phyloP scores from a whole-genome alignment of 139 green algal species.

The Auxenochlorella protothecoides region DNA sequence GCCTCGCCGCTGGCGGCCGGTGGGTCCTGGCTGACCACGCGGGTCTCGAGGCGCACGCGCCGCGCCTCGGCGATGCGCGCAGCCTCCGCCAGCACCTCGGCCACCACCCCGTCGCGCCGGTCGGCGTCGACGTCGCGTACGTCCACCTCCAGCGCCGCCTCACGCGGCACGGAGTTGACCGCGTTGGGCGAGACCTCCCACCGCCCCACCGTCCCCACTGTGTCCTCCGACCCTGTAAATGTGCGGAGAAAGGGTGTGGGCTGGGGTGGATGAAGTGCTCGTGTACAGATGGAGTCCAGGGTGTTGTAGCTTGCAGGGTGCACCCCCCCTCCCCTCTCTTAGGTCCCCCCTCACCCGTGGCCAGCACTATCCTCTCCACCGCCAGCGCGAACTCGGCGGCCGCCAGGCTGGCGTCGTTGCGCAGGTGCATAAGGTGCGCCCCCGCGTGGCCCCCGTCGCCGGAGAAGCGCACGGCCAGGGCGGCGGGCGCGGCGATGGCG shows the following conservation, averaged over 20 bases:
- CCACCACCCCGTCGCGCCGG: constrained; percentile 60
- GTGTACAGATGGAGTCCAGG: no score
- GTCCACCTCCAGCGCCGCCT: constrained; percentile 37
- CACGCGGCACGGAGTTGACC: constrained; percentile 80
- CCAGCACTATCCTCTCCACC: constrained; percentile 37
- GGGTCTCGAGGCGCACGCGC: constrained; percentile 23
- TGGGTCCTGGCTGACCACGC: constrained; percentile 78
- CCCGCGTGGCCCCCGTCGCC: constrained; percentile 35
- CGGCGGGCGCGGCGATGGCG: constrained; percentile 85
- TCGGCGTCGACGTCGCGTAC: constrained; percentile 74
- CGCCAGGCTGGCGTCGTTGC: constrained; percentile 77
- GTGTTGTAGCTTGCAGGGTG: no score
- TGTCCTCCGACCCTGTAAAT: constrained; percentile 46
- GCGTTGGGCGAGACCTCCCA: constrained; percentile 72
- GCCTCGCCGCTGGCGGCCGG: constrained; percentile 56
- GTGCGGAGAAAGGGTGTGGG: no score
- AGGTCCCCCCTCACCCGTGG: constrained; percentile 6
- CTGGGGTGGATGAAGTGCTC: no score
- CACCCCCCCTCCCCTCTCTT: no score
- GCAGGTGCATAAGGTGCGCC: constrained; percentile 16
- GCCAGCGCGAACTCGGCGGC: constrained; percentile 80
- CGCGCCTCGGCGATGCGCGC: constrained; percentile 49
- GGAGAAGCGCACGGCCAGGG: constrained; percentile 60
- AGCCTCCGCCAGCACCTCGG: constrained; percentile 29
- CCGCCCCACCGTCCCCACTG: constrained; percentile 71